Evolutionary conservation across 768 basidiomycete species (phyloP).

Genomic region (Cyclocybe aegerita): DNA sequence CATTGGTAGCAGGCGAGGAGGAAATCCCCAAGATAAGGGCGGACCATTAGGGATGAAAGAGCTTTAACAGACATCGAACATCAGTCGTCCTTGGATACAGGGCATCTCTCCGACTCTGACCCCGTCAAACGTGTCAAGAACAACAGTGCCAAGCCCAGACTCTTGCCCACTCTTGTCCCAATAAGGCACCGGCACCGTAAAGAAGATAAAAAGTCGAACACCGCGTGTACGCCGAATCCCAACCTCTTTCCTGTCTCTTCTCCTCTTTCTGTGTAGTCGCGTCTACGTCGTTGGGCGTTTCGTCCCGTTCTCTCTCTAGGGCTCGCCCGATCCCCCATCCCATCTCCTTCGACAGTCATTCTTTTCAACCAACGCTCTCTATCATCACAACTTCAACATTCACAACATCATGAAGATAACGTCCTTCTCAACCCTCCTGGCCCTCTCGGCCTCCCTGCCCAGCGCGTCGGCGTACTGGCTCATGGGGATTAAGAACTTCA

Average conservation of each 20-base stretch:
- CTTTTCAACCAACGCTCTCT: not conserved
- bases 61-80: not conserved
- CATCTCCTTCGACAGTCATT: not conserved
- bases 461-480: constrained; percentile 3
- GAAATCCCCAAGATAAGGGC: not conserved
- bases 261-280: not conserved
- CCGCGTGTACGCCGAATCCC: not conserved
- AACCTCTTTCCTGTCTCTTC: not conserved
- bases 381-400: not conserved
- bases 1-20: not conserved
- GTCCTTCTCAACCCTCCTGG: not conserved
- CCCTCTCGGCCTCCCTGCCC: not conserved
- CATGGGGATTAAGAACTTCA: constrained; percentile 27
- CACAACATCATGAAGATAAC: not conserved
- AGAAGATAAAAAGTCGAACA: not conserved
- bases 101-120: not conserved
- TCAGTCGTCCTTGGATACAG: not conserved
- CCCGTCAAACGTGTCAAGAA: not conserved
- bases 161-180: too few relatives aligned
- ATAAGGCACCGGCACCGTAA: not conserved
- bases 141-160: not conserved
- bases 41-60: not conserved
- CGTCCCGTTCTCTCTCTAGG: not conserved
- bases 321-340: not conserved
- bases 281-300: not conserved